A percentile compares a stretch with the other conserved stretches of the same genome.
Evolutionary conservation across 2,329 filamentous ascomycete species (phyloP).

Genomic region (Botrytis sinoallii): DNA sequence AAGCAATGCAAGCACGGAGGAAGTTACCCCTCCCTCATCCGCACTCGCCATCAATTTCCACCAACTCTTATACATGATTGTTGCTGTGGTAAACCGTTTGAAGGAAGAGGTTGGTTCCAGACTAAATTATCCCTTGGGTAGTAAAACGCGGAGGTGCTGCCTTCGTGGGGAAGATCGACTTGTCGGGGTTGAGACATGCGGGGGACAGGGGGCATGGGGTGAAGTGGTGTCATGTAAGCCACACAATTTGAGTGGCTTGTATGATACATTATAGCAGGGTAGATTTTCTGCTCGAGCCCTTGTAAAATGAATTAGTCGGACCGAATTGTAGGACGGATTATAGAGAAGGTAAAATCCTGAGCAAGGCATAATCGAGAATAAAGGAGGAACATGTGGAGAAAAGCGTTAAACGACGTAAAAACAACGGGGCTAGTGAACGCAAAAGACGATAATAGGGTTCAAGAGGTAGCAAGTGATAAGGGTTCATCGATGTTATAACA

Average conservation of each 20-base stretch:
- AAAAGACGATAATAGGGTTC: not conserved
- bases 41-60: not conserved
- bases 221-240: slow-evolving; percentile 9
- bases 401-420: not conserved
- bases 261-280: slow-evolving; percentile 3
- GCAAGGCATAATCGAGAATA: not conserved
- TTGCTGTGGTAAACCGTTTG: not conserved
- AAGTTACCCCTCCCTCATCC: not conserved
- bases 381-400: no score
- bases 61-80: not conserved
- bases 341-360: not conserved
- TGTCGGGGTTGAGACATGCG: slow-evolving; percentile 15
- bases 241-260: not conserved
- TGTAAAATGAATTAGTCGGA: slow-evolving; percentile 17
- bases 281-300: slow-evolving; percentile 4
- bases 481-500: not conserved
- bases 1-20: not conserved
- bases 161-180: slow-evolving; percentile 19
- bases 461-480: no score
- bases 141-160: slow-evolving; percentile 5
- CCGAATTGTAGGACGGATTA: slow-evolving; percentile 16
- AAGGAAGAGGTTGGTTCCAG: not conserved
- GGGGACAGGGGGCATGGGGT: slow-evolving; percentile 18
- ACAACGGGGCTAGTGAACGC: not conserved
- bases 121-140: not conserved